phyloP scores from a whole-genome alignment of 345 rosid genomes.

The Hibiscus syriacus region DNA sequence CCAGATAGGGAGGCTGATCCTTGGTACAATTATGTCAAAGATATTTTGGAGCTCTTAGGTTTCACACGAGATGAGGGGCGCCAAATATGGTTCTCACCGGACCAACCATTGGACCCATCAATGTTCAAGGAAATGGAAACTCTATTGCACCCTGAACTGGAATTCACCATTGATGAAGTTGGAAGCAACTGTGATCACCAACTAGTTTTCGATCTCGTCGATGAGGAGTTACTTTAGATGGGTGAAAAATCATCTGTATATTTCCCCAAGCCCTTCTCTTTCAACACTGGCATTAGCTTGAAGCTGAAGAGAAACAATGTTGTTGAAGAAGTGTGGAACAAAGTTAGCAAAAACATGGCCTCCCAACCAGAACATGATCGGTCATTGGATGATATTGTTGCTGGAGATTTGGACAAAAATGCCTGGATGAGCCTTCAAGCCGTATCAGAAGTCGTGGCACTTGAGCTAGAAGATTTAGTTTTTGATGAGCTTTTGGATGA shows the following conservation, averaged over 20 bases:
- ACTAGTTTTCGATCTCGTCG: constrained; percentile 57
- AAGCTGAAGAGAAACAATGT: constrained; percentile 36
- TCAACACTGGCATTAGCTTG: constrained; percentile 16
- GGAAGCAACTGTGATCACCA: constrained; percentile 28
- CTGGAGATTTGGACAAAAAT: constrained; percentile 47
- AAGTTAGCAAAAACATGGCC: constrained; percentile 33
- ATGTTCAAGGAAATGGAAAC: constrained; percentile 42
- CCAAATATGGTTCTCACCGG: constrained; percentile 50
- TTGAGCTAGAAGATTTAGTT: constrained; percentile 72
- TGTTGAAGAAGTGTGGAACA: constrained; percentile 58
- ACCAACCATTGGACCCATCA: constrained; percentile 61
- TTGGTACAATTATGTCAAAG: constrained; percentile 48
- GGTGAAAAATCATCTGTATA: constrained; percentile 35
- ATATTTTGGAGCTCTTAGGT: constrained; percentile 55
- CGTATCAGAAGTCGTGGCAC: constrained; percentile 57
- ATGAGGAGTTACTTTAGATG: constrained; percentile 48
- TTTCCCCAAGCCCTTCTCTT: constrained; percentile 51
- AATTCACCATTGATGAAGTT: constrained; percentile 15
- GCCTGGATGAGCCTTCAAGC: constrained; percentile 57
- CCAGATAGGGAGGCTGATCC: constrained; percentile 24
- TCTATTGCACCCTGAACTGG: constrained; percentile 23
- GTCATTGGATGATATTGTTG: constrained; percentile 56
- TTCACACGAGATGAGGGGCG: constrained; percentile 31
- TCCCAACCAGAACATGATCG: constrained; percentile 24
- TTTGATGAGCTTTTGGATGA: constrained; percentile 57